Evolutionary conservation across 2,329 filamentous ascomycete genomes (phyloP).

Genomic region (Mollisia scopiformis): DNA sequence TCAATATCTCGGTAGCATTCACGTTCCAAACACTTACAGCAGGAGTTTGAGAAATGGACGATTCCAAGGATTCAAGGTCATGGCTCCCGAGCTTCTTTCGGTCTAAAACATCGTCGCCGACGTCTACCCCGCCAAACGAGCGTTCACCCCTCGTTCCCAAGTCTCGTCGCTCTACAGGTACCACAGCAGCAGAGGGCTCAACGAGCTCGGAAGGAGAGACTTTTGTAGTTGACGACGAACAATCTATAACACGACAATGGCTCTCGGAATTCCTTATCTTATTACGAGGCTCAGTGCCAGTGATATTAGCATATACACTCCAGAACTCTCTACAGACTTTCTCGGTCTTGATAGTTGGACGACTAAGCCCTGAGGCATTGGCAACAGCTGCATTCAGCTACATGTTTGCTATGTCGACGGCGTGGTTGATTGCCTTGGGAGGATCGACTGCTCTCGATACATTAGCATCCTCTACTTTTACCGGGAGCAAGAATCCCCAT

Average conservation of each 20-base stretch:
- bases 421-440: conserved; percentile 83
- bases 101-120: conserved; percentile 19
- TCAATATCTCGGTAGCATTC: conserved; percentile 6
- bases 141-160: conserved; percentile 33
- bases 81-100: conserved; percentile 34
- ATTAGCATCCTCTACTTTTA: conserved; percentile 80
- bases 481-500: conserved; percentile 76
- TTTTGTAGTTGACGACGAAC: conserved; percentile 29
- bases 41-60: conserved; percentile 19
- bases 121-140: conserved; percentile 33
- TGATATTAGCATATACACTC: conserved; percentile 82
- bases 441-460: conserved; percentile 88
- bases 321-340: conserved; percentile 85
- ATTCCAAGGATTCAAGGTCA: conserved; percentile 27
- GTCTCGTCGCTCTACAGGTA: conserved; percentile 12
- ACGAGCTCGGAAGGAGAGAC: conserved; percentile 27
- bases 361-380: conserved; percentile 76
- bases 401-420: conserved; percentile 92
- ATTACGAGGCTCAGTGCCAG: conserved; percentile 70
- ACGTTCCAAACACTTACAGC: neutral
- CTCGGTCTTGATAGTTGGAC: conserved; percentile 80
- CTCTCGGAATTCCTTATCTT: conserved; percentile 68
- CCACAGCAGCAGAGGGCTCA: neutral
- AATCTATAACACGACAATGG: conserved; percentile 38
- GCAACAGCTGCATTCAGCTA: conserved; percentile 85